Evolutionary conservation across 352 stramenopile genomes (phyloP), one percentile per base, ranked within the genome.

Genomic region (Thraustochytrium striatum): DNA sequence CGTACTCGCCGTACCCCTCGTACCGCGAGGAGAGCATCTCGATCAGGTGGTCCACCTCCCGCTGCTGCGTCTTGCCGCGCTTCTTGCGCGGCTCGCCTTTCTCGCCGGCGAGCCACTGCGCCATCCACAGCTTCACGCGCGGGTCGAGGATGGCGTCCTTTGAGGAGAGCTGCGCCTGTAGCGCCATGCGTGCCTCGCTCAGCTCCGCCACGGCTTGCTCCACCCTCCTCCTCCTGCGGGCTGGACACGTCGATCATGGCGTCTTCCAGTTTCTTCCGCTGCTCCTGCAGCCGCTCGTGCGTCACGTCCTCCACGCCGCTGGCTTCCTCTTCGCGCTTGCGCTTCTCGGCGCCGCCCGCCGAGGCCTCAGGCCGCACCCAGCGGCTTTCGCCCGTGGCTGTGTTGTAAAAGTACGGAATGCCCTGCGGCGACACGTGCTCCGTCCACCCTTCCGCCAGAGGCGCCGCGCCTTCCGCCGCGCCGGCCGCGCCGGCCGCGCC

Each of bases 131-230:
- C 65, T 75, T 75, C 5, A 75, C 65, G 25, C 65, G 65, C 25
- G 65, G 65, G 65, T 75, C 65, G 30, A 75, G 47, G 21, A 75
- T 75, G 5, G 65, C 65, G 36, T 75, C 65, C 11, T 72, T 72
- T 16, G 19, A 21, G 8, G 65, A 70, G 0, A 75, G 50, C 19
- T 38, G 65, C 28, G 44, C 32, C 50, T 75, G 65, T 43, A 75
- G 36, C 11, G 43, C 65, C 65, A 21, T 72, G 19, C 65, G 44
- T 21, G 19, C 65, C 35, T 75, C 19, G 32, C 30, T 32, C 44
- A 75, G 43, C 25, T 75, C 65, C 41, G 58, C 65, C 21, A 75
- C 50, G n/a, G 65, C 65, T 3, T 68, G 32, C 21, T 75, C 47
- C 1, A 75, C 65, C 65, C 1, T 75, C 65, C 16, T 61, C 52